phyloP scores from a whole-genome alignment of 2,329 filamentous ascomycete species.

The Xylariaceae sp. region DNA sequence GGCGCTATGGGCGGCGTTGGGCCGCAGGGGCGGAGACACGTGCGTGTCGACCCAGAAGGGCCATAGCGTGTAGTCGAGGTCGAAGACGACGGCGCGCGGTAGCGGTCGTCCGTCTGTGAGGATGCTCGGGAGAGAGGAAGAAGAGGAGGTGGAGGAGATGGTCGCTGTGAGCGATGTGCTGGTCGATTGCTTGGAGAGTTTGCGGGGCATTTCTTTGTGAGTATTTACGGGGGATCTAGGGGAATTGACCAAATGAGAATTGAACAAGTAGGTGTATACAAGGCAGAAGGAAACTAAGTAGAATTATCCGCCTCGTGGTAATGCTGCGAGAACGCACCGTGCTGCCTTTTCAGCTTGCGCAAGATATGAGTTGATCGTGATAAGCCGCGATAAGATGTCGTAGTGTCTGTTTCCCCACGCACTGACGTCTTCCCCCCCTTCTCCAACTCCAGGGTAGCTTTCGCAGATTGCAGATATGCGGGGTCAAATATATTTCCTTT shows the following conservation, averaged over 20 bases:
- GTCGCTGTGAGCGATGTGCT: constrained; percentile 33
- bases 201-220: constrained; percentile 27
- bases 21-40: constrained; percentile 73
- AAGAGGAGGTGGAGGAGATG: constrained; percentile 32
- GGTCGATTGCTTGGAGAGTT: constrained; percentile 42
- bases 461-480: constrained; percentile 1
- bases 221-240: too few relatives aligned
- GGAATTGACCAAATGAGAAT: too few relatives aligned
- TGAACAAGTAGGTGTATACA: too few relatives aligned
- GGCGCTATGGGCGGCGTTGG: constrained; percentile 50
- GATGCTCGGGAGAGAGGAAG: constrained; percentile 47
- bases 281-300: too few relatives aligned
- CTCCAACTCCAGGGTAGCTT: constrained; percentile 22
- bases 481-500: background rate
- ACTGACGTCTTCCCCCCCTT: too few relatives aligned
- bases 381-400: too few relatives aligned
- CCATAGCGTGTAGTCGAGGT: constrained; percentile 99
- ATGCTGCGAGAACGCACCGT: too few relatives aligned
- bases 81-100: constrained; percentile 86
- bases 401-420: too few relatives aligned
- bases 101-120: constrained; percentile 69
- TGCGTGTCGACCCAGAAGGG: constrained; percentile 98
- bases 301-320: too few relatives aligned
- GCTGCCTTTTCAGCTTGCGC: too few relatives aligned
- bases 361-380: too few relatives aligned